Base-by-base conservation (phyloP, 2,329 filamentous ascomycete species). In the Metarhizium sp. region DNA sequence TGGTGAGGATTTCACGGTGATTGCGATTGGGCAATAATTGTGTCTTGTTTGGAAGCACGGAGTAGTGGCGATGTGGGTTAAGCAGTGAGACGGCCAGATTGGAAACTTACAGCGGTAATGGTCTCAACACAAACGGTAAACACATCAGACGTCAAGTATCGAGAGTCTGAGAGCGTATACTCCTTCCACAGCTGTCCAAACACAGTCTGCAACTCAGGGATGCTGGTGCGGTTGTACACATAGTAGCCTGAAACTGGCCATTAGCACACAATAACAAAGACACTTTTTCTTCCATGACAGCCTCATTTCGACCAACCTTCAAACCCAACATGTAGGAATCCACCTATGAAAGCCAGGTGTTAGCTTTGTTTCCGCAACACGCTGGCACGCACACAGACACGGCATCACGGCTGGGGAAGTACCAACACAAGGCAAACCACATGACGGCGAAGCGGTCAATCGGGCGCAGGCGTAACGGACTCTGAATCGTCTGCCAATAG, bases 171-270 rank as follows among this genome's bases (percentile, higher is more conserved):
- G 38, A 92, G 78, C 3, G 88, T 80, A 68, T 96, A 96, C 71
- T 96, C 91, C 67, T 96, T 96, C 91, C 91, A 96, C 48, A 95
- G 76, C 73, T 96, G 90, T 2, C 86, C 89, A 55, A 92, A 86
- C 7, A 94, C 72, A 54, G 85, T 84, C 67, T 90, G 86, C 57
- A 82, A 82, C 11, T 79, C 75, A 0, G 84, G 82, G 67, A 96
- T 78, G 29, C 73, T 74, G 25, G 75, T 71, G 67, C 89, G 86
- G 67, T 92, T 83, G 59, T 81, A 69, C 59, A 91, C 78, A 67
- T 90, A 95, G 70, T 95, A 95, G 42, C 86, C 82, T 85, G 47
- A 36, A 16, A 14, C 10, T 25, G 45, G 18, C 29, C 2, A 18
- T 20, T 32, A 43, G 18, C 32, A 2, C 5, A 10, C 18, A 8